These are phyloP conservation scores for Suillus discolor DNA, from an alignment of 768 basidiomycete genomes.

Conservation along the genomic window DNA sequence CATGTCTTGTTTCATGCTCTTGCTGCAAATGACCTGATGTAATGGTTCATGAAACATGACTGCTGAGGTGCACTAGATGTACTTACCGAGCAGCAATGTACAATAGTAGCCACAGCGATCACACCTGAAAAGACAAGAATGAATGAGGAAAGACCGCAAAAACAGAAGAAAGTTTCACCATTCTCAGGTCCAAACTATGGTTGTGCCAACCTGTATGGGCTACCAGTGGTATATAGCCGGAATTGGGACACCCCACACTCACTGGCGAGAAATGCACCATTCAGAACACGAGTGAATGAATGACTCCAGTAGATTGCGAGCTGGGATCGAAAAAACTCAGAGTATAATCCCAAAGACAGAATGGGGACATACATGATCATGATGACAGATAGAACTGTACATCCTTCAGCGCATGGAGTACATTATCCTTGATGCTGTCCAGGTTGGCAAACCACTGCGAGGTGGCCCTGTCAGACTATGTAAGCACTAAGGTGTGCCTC, in stretches of 20 bases:
- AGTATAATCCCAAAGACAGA: neutral
- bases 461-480: conserved; percentile 61
- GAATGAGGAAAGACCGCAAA: neutral
- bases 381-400: conserved; percentile 79
- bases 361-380: conserved; percentile 58
- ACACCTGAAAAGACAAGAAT: conserved; percentile 38
- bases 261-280: conserved; percentile 98
- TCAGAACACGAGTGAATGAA: conserved; percentile 89
- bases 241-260: conserved; percentile 97
- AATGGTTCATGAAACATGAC: no score
- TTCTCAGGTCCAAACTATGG: conserved; percentile 46
- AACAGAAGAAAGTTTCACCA: conserved; percentile 25
- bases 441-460: conserved; percentile 98
- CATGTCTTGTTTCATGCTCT: conserved; percentile 29
- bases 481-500: conserved; percentile 5
- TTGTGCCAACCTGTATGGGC: conserved; percentile 50
- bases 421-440: conserved; percentile 77
- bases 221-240: conserved; percentile 72
- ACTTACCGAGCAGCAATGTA: conserved; percentile 22
- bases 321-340: conserved; percentile 39
- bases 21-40: no score
- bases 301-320: conserved; percentile 82
- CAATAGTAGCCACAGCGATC: conserved; percentile 61
- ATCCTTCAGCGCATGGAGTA: conserved; percentile 63
- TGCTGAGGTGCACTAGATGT: no score